Conservation (phyloP, 2,329 filamentous ascomycete species). For the Periconia digitata region DNA sequence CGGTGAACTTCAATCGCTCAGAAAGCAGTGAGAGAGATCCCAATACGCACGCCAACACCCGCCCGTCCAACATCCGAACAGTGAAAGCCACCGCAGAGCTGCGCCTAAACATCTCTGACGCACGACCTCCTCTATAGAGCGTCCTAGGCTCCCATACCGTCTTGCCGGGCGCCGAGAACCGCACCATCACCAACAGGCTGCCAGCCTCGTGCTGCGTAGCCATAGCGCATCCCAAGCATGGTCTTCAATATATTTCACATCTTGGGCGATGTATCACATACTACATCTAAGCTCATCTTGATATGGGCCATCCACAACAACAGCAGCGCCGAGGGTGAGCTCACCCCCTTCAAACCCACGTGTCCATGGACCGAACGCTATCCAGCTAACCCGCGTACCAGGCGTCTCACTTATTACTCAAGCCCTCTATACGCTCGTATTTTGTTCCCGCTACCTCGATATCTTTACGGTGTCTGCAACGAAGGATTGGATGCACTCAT, state of each 20-base stretch:
- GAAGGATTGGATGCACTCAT: conserved; percentile 35
- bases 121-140: neutral
- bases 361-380: neutral
- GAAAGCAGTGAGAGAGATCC: neutral
- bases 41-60: neutral
- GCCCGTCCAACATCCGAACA: neutral
- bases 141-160: neutral
- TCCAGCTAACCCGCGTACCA: conserved; percentile 34
- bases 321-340: conserved; percentile 75
- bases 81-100: neutral
- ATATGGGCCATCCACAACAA: conserved; percentile 90
- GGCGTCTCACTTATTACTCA: conserved; percentile 92
- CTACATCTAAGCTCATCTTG: conserved; percentile 83
- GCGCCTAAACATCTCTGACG: neutral
- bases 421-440: conserved; percentile 82
- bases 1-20: neutral
- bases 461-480: conserved; percentile 60
- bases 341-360: too few relatives aligned
- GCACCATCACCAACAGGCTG: conserved; percentile 13
- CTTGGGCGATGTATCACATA: conserved; percentile 80
- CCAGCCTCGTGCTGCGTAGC: conserved; percentile 29
- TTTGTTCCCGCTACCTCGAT: conserved; percentile 84
- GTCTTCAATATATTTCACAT: conserved; percentile 66
- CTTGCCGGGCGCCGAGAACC: neutral
- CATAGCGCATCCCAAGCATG: conserved; percentile 23